Base-by-base conservation (phyloP, 768 basidiomycete genomes). In the Panaeolus papilionaceus region DNA sequence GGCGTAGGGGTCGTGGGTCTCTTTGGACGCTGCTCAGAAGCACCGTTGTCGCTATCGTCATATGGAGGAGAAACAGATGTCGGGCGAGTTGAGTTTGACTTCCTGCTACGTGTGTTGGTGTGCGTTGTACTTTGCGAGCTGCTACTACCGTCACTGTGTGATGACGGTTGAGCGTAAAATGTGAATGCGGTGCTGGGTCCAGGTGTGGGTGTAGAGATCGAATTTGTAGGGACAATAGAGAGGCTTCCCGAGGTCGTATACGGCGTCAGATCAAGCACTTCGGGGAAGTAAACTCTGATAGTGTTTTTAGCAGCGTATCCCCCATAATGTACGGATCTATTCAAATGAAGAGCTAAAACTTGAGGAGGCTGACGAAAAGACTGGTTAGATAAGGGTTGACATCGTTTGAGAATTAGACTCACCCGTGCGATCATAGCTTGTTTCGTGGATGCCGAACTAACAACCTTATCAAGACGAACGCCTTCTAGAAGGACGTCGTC, bases 381-480 rank as follows among this genome's bases (percentile, higher is more conserved):
- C 38, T 18, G n/a, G 26, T 61, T 63, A 38, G 64, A 47, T 62
- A 38, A 49, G 54, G 44, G n/a, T 66, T 37, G 20, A 38, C 33
- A 38, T 63, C 38, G 38, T 38, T 26, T 45, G 62, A 54, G 63
- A 61, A 64, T 61, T 62, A 45, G 38, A 82, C 91, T 72, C 75
- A 93, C 94, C 76, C 95, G 82, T 37, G 95, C 95, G 68, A 95
- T 86, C 91, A 96, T 95, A n/a, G 92, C 90, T 76, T 94, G 93
- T 77, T 95, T 95, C 20, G 92, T 95, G 6, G 92, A 94, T 20
- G 89, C 88, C 64, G 84, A 83, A 71, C 92, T 91, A 58, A 88
- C 78, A 1, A 92, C 89, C 74, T 88, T 90, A 79, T 96, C 94
- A 71, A 96, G 81, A 71, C 87, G 88, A 66, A 96, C 82, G 33